Percentiles rank a stretch among this genome's conserved stretches.
Conservation (phyloP, 345 rosid genomes). For the Tarenaya hassleriana region DNA sequence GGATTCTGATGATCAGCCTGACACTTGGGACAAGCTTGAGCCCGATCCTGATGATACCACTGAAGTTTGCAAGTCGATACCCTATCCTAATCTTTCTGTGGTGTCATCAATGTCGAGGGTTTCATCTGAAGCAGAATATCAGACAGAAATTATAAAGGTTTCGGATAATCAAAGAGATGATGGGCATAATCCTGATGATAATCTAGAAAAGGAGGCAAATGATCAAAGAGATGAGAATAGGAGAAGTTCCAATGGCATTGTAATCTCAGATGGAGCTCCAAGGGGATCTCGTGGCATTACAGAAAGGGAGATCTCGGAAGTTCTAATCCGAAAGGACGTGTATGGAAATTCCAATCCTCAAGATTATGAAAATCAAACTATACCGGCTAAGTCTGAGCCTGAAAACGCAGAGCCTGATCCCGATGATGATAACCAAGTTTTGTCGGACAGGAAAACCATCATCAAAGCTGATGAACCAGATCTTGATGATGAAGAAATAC, state of each 20-base stretch:
- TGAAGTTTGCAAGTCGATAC: constrained; percentile 11
- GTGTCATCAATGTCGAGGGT: constrained; percentile 3
- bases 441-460: constrained; percentile 26
- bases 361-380: constrained; percentile 4
- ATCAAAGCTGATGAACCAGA: constrained; percentile 59
- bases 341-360: not conserved
- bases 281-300: not conserved
- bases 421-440: constrained; percentile 28
- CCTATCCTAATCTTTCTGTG: constrained; percentile 22
- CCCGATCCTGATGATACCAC: constrained; percentile 41
- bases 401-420: constrained; percentile 37
- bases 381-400: constrained; percentile 21
- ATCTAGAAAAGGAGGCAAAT: constrained; percentile 17
- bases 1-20: constrained; percentile 22
- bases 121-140: constrained; percentile 9
- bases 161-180: constrained; percentile 17
- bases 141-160: constrained; percentile 12
- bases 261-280: constrained; percentile 2
- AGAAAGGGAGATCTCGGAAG: too few relatives aligned
- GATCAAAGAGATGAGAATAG: constrained; percentile 16
- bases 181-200: constrained; percentile 69
- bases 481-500: constrained; percentile 71
- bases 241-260: constrained; percentile 13
- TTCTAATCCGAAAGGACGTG: not conserved
- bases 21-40: constrained; percentile 29